Base-by-base conservation (phyloP, 2,329 filamentous ascomycete genomes). In the Camillea tinctor region DNA sequence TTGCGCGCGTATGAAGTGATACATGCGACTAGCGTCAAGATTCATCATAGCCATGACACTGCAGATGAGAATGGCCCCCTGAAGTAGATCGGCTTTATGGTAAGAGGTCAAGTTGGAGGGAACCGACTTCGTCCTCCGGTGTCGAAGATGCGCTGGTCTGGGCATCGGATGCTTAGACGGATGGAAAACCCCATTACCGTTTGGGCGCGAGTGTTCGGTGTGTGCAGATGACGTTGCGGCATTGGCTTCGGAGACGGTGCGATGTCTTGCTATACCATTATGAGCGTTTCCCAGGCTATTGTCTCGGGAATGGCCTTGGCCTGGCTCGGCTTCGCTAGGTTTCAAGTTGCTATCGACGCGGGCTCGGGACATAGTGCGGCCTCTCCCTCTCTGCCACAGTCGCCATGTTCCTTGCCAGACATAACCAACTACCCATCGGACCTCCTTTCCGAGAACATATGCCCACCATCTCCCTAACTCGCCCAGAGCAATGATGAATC, bases 1-100 rank as follows among this genome's bases (percentile, higher is more conserved):
- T 75, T 99, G 95, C 0, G 93, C 95, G 52, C 94, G 89, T 68
- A 99, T 97, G 69, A 93, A 93, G 74, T 99, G 95, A 72, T 99
- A 99, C 92, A 98, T 97, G 55, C 93, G 87, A 72, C 93, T 97
- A 5, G 95, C 95, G 73, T 99, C 96, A 52, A 99, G 89, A 22
- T 86, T 88, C 88, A 97, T 94, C 55, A 99, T 80, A 15, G 94
- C 87, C 55, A 90, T 80, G 68, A 92, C 96, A 71, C 92, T 97
- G 69, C 86, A 88, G 54, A 97, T 84, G 62, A 99, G 94, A 60
- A 99, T 84, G 20, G 92, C 81, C 0, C 95, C 95, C 74, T 96
- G 96, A 2, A 99, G 81, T 13, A 99, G 85, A 75, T 99, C 95
- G 9, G 95, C 95, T 75, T 99, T 99, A 79, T 99, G 91, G 64